Evolutionary conservation across 2,329 filamentous ascomycete genomes (phyloP), one percentile per base, ranked within the genome.

Genomic region (Neonectria sp.): DNA sequence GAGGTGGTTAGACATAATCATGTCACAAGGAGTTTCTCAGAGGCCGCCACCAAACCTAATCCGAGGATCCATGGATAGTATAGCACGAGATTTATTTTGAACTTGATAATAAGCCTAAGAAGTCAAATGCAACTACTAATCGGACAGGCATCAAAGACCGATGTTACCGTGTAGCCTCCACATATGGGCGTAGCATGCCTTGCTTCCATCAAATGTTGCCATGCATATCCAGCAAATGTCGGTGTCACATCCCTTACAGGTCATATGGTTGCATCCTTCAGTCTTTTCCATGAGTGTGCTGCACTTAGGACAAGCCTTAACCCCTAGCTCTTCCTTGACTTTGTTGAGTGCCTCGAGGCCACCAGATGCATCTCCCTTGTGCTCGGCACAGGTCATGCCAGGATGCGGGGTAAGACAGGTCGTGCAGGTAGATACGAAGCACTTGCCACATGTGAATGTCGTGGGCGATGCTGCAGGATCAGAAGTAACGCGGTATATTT

Each of bases 401-500:
- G 31, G 12, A 37, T 59, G 56, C 11, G 29, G 15, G 0, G 13
- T 6, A 17, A 27, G 56, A 37, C 56, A 59, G 29, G n/a, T 17
- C 12, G 40, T 48, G 29, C 55, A 58, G 2, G 43, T 48, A 3
- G 25, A 33, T 27, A 5, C 25, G 5, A 48, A 25, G n/a, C 55
- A 58, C 4, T 49, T 46, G 8, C 25, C 11, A 31, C 56, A 59
- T 6, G 56, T 51, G 43, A 31, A 51, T 3, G 40, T 59, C 12
- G 1, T 11, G 27, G 29, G 12, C 5, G 13, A 11, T 5, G 12
- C 27, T 4, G 53, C 8, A n/a, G 31, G 15, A 5, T 8, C 27
- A 5, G 31, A n/a, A 4, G 46, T 51, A 2, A 60, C 29, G n/a
- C 62, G 48, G 24, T 64, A 64, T 4, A 64, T 33, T 31, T 55